Evolutionary conservation across 306 rosid species (phyloP).

Genomic region (Glycine latifolia): DNA sequence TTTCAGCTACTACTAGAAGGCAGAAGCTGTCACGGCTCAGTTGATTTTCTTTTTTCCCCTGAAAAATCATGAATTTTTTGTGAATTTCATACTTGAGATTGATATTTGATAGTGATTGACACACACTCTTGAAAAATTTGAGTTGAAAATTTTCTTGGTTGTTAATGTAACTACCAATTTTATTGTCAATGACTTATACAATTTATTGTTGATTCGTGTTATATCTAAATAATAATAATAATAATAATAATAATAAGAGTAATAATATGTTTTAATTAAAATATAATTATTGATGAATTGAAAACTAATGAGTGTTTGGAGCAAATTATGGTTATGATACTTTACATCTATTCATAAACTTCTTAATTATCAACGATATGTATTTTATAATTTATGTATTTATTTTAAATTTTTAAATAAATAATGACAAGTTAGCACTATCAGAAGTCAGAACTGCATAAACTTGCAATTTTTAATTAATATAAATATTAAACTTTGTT

Average conservation of each 20-base stretch:
- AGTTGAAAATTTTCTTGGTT: not conserved
- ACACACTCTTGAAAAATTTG: not conserved
- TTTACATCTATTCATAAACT: not conserved
- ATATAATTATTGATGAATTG: not conserved
- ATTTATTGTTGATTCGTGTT: not conserved
- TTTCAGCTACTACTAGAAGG: not conserved
- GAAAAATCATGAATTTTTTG: not conserved
- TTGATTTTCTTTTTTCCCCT: not conserved
- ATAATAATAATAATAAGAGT: too few relatives aligned
- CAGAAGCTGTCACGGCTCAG: not conserved
- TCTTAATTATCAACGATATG: not conserved
- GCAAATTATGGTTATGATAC: not conserved
- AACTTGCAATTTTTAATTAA: not conserved
- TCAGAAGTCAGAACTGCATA: not conserved
- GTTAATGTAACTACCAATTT: not conserved
- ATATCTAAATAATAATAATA: not conserved
- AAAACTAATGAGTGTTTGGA: not conserved
- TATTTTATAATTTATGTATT: not conserved
- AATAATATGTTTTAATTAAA: not conserved
- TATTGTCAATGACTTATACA: too few relatives aligned
- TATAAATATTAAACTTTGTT: not conserved
- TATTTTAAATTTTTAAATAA: not conserved
- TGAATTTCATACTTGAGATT: not conserved
- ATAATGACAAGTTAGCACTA: not conserved
- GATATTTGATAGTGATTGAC: not conserved